These are phyloP conservation scores for Colletotrichum horii DNA, from an alignment of 2,329 filamentous ascomycete species.

Conservation along the genomic window DNA sequence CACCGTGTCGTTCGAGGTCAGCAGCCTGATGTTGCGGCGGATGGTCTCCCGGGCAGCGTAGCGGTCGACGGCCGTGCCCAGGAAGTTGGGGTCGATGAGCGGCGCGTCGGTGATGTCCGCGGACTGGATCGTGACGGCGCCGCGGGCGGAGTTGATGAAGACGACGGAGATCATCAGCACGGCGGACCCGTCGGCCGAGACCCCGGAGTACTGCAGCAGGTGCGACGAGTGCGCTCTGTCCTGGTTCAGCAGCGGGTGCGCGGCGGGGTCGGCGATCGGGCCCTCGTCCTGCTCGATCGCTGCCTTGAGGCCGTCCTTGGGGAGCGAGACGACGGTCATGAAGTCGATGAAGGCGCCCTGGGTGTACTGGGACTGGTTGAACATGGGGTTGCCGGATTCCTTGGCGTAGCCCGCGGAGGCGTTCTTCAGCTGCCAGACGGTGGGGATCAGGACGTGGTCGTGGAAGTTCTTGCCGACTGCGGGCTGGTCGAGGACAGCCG, in stretches of 20 bases:
- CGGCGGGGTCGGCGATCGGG: conserved; percentile 30
- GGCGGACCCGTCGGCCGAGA: background rate
- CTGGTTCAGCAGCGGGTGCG: conserved; percentile 34
- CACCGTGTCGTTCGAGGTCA: background rate
- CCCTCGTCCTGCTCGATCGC: conserved; percentile 40
- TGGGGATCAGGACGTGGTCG: conserved; percentile 27
- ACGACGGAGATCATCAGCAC: background rate
- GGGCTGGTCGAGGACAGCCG: background rate
- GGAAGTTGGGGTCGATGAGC: conserved; percentile 34
- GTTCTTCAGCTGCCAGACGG: conserved; percentile 36
- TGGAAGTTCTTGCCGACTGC: background rate
- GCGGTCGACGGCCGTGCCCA: conserved; percentile 32
- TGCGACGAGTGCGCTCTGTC: conserved; percentile 1
- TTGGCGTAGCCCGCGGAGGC: conserved; percentile 34
- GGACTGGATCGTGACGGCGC: conserved; percentile 27
- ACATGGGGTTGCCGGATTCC: conserved; percentile 37
- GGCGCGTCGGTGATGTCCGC: conserved; percentile 23
- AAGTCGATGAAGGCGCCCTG: conserved; percentile 41
- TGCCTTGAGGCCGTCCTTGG: conserved; percentile 30
- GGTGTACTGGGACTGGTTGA: conserved; percentile 36
- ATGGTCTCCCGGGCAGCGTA: conserved; percentile 31
- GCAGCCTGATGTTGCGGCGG: conserved; percentile 23
- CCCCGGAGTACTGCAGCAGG: background rate
- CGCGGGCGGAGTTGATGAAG: conserved; percentile 29
- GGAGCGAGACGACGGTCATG: conserved; percentile 33